A percentile compares a stretch with the other conserved stretches of the same genome.
Evolutionary conservation across 495 filamentous ascomycete genomes (phyloP).

Genomic region (Trichoderma orchidacearum): DNA sequence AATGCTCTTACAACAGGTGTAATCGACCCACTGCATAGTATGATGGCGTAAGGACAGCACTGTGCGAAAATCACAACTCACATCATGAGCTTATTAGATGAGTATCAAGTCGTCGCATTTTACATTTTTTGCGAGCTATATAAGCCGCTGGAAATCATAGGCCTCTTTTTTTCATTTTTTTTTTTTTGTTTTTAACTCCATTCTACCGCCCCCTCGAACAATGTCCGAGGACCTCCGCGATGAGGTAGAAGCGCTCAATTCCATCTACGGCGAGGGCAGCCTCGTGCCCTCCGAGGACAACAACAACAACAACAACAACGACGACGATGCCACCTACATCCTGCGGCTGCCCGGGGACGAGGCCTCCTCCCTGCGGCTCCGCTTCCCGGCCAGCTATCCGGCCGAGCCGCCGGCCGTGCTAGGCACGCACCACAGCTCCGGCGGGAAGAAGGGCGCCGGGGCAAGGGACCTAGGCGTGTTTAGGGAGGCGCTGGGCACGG

Average conservation of each 20-base stretch:
- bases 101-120: too few species aligned
- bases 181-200: too few species aligned
- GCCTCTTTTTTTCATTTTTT: too few species aligned
- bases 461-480: slow-evolving; percentile 51
- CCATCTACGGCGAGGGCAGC: slow-evolving; percentile 71
- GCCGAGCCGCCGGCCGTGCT: slow-evolving; percentile 50
- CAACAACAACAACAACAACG: slow-evolving; percentile 8
- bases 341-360: slow-evolving; percentile 32
- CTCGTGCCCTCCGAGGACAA: slow-evolving; percentile 25
- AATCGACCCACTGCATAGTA: neutral
- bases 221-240: slow-evolving; percentile 70
- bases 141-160: too few species aligned
- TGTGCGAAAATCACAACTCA: neutral
- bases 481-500: slow-evolving; percentile 45
- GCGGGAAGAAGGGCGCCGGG: slow-evolving; percentile 48
- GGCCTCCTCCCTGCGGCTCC: slow-evolving; percentile 42
- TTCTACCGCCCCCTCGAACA: slow-evolving; percentile 6
- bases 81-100: neutral
- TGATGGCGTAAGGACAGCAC: neutral
- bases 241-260: slow-evolving; percentile 82
- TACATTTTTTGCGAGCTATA: too few species aligned
- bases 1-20: neutral
- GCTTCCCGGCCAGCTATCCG: slow-evolving; percentile 63
- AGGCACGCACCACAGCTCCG: slow-evolving; percentile 42
- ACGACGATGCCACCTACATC: too few species aligned